phyloP scores from a whole-genome alignment of 306 rosid genomes.

The Carpinus fangiana region DNA sequence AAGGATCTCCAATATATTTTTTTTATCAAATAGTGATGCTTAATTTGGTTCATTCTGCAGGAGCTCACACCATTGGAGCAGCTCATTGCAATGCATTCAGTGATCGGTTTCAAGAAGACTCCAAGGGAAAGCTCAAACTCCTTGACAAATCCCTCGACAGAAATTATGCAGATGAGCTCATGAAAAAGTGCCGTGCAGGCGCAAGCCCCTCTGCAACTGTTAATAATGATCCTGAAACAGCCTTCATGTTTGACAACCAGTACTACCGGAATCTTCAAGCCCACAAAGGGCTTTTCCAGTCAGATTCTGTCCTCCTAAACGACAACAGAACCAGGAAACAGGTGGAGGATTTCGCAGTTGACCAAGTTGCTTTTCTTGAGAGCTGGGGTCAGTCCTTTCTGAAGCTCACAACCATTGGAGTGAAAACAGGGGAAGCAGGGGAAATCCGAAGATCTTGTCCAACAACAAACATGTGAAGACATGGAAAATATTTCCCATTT shows the following conservation, averaged over 20 bases:
- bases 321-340: slow-evolving; percentile 45
- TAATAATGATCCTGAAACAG: slow-evolving; percentile 66
- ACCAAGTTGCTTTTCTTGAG: slow-evolving; percentile 58
- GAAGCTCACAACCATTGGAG: slow-evolving; percentile 66
- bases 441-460: slow-evolving; percentile 69
- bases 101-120: slow-evolving; percentile 54
- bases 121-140: slow-evolving; percentile 53
- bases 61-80: slow-evolving; percentile 83
- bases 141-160: slow-evolving; percentile 59
- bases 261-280: slow-evolving; percentile 57
- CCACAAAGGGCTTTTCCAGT: slow-evolving; percentile 71
- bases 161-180: slow-evolving; percentile 62
- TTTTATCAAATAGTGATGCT: no score
- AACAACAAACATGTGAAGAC: slow-evolving; percentile 34
- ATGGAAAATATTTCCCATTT: neutral
- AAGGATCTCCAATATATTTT: no score
- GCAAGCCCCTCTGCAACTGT: slow-evolving; percentile 51
- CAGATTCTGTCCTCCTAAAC: slow-evolving; percentile 63
- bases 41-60: slow-evolving; percentile 33
- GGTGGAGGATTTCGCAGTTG: slow-evolving; percentile 58
- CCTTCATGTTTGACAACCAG: slow-evolving; percentile 67
- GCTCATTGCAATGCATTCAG: slow-evolving; percentile 80
- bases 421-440: slow-evolving; percentile 61
- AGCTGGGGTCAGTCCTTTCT: slow-evolving; percentile 68
- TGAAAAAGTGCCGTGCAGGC: slow-evolving; percentile 47